phyloP scores from a whole-genome alignment of 139 green algal species.

The Chlorella sp. region DNA sequence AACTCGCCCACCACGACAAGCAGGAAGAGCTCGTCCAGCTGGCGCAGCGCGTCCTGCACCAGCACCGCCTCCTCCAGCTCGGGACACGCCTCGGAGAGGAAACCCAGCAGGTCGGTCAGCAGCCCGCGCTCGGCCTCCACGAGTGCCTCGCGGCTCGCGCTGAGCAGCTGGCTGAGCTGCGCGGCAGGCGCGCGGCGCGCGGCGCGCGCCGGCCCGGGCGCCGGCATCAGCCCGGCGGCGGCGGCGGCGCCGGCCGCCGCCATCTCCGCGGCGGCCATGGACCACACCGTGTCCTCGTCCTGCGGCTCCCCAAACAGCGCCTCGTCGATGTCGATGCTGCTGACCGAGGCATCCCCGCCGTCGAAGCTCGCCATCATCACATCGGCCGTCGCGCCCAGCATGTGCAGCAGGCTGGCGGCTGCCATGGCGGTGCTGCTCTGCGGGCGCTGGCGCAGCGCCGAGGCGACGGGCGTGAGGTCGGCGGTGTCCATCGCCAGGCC shows the following conservation, averaged over 20 bases:
- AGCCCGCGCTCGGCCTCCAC: constrained; percentile 55
- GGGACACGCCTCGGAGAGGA: constrained; percentile 39
- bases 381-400: not conserved
- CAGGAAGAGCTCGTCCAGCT: constrained; percentile 95
- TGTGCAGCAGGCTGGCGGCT: constrained; percentile 10
- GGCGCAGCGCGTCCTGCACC: constrained; percentile 59
- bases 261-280: too few relatives aligned
- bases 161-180: constrained; percentile 44
- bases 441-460: not conserved
- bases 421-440: not conserved
- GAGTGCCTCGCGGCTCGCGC: constrained; percentile 41
- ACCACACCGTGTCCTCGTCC: too few relatives aligned
- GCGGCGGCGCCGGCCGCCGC: too few relatives aligned
- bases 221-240: too few relatives aligned
- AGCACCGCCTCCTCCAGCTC: constrained; percentile 60
- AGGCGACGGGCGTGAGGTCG: constrained; percentile 30
- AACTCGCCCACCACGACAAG: constrained; percentile 98
- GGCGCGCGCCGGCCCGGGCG: too few relatives aligned
- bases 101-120: constrained; percentile 36
- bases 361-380: too few relatives aligned
- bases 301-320: too few relatives aligned
- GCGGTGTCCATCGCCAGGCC: constrained; percentile 37
- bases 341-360: too few relatives aligned
- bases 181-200: too few relatives aligned
- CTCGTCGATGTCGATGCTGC: too few relatives aligned